Base-by-base conservation (phyloP, 2,329 filamentous ascomycete species). In the Beauveria sp. region DNA sequence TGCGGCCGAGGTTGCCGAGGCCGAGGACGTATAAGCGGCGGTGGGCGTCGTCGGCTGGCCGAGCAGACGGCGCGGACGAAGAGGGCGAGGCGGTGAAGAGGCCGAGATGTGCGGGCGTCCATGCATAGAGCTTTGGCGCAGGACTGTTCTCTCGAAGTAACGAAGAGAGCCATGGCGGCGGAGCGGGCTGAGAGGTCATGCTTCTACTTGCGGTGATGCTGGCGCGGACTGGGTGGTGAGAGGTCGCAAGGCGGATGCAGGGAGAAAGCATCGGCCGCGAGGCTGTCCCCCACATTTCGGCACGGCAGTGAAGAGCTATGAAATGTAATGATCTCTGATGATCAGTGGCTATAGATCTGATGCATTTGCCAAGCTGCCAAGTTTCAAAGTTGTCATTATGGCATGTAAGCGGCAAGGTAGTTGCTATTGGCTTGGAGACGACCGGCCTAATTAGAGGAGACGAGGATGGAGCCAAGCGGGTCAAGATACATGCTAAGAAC, bases 21-120 rank as follows among this genome's bases (percentile, higher is more conserved):
- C 93, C 93, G 3, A 96, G 76, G 53, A 97, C 81, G 69, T 95
- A 86, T 64, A 96, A 87, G 40, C 87, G 81, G n/a, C 70, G 71
- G 42, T 70, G 57, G 31, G 67, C 62, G 55, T 69, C 65, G 3
- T 66, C 40, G 20, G 18, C 31, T 20, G 28, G 5, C 16, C 34
- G 26, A 6, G 49, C 14, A 22, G 49, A 42, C 42, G 20, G 28
- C 54, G 57, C 18, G 58, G 22, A 16, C 10, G 8, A 12, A n/a
- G 22, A 43, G 18, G 20, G 42, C 2, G 28, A 58, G 2, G 20
- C 12, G 5, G 58, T 34, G 16, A 61, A 51, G 9, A 61, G 62
- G 34, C 63, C 55, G 22, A 76, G 51, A 38, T 76, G 74, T 43
- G 67, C 67, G 1, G 66, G 60, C 5, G 66, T 66, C 75, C 75